Evolutionary conservation across 345 rosid species (phyloP).

Genomic region (Euphorbia peplus): DNA sequence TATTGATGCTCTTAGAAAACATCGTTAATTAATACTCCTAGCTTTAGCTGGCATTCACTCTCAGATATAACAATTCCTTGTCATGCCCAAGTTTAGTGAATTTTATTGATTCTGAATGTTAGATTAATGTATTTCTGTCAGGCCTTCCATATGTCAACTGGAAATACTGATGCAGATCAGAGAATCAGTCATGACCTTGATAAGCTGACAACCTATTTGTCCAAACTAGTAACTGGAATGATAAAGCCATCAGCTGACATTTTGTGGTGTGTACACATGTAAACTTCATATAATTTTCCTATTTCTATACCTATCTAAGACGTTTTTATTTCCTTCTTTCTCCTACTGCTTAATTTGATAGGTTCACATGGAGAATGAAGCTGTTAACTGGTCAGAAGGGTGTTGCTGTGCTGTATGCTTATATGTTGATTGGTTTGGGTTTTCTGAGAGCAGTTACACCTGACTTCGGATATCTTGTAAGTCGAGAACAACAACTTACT

Average conservation of each 20-base stretch:
- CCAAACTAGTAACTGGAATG: constrained; percentile 96
- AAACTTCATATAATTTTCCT: not conserved
- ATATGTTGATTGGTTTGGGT: constrained; percentile 94
- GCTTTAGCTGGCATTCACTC: no score
- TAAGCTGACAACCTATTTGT: constrained; percentile 72
- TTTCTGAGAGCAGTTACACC: constrained; percentile 87
- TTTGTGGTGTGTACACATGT: constrained; percentile 60
- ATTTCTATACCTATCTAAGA: not conserved
- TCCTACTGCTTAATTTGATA: constrained; percentile 20
- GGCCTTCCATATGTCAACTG: constrained; percentile 87
- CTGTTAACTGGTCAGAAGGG: constrained; percentile 89
- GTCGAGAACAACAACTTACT: constrained; percentile 84
- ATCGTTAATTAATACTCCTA: no score
- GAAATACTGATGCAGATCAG: constrained; percentile 91
- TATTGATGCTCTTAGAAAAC: constrained; percentile 5
- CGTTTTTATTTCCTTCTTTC: not conserved
- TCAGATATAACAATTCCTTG: no score
- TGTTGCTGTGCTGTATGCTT: constrained; percentile 83
- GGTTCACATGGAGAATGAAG: constrained; percentile 99
- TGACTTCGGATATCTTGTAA: constrained; percentile 84
- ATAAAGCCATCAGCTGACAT: constrained; percentile 96
- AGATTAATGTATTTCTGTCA: constrained; percentile 19
- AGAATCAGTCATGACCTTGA: constrained; percentile 92
- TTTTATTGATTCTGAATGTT: not conserved
- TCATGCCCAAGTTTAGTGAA: not conserved